phyloP scores from a whole-genome alignment of 371 early-diverging fungal genomes.

The Mucor circinelloides region DNA sequence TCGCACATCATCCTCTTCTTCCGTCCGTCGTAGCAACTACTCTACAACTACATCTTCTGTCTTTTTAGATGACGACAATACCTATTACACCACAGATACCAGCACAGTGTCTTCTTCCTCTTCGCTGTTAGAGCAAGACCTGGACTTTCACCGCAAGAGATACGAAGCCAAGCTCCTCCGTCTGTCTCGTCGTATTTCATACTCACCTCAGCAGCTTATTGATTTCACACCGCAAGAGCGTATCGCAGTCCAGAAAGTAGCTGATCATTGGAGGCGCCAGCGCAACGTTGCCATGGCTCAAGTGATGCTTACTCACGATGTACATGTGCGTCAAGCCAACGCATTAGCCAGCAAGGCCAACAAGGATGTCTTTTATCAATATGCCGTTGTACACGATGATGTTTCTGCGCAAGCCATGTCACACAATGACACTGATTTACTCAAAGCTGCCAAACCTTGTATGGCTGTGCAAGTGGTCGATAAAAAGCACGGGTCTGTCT shows the following conservation, averaged over 20 bases:
- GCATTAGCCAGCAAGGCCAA: constrained; percentile 70
- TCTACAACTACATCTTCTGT: constrained; percentile 22
- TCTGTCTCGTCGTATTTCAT: constrained; percentile 32
- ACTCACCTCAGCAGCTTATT: constrained; percentile 9
- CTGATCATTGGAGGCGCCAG: constrained; percentile 59
- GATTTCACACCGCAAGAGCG: constrained; percentile 47
- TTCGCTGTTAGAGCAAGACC: constrained; percentile 31
- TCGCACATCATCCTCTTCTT: constrained; percentile 28
- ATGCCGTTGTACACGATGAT: constrained; percentile 59
- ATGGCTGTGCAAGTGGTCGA: constrained; percentile 71
- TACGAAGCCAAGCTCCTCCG: constrained; percentile 52
- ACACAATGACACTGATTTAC: constrained; percentile 54
- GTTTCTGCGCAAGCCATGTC: constrained; percentile 48
- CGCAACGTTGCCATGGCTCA: constrained; percentile 69
- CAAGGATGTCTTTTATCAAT: constrained; percentile 78
- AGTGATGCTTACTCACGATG: constrained; percentile 61
- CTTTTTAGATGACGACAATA: constrained; percentile 19
- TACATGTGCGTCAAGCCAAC: constrained; percentile 79
- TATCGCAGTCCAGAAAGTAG: constrained; percentile 47
- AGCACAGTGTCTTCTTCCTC: constrained; percentile 16
- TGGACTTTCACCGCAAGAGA: constrained; percentile 50
- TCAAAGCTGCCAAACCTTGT: constrained; percentile 48
- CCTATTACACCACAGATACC: constrained; percentile 19
- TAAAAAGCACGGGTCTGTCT: constrained; percentile 60
- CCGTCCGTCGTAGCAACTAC: constrained; percentile 20